Evolutionary conservation across 495 filamentous ascomycete genomes (phyloP).

Genomic region (Annulohypoxylon bovei): DNA sequence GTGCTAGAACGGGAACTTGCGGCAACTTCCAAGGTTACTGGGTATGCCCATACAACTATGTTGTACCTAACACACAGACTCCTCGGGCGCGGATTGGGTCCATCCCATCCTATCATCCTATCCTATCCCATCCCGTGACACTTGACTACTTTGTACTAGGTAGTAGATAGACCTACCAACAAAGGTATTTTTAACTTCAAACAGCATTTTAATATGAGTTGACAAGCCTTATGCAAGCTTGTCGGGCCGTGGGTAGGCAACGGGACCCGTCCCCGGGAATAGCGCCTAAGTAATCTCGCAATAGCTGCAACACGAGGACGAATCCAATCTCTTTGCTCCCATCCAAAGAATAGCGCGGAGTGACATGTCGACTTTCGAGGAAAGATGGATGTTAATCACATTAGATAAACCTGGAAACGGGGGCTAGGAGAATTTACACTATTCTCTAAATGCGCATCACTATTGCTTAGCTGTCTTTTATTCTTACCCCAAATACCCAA

Average conservation of each 20-base stretch:
- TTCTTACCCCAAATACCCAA: neutral
- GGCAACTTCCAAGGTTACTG: constrained; percentile 12
- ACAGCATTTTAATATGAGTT: constrained; percentile 17
- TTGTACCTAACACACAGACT: constrained; percentile 9
- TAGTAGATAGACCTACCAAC: neutral
- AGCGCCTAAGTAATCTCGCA: constrained; percentile 18
- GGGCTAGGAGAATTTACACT: constrained; percentile 6
- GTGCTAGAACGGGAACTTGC: constrained; percentile 32
- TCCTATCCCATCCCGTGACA: neutral
- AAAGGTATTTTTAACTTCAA: constrained; percentile 6
- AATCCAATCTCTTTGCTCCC: constrained; percentile 23
- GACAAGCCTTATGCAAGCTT: constrained; percentile 19
- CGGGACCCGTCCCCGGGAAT: constrained; percentile 21
- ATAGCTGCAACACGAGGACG: constrained; percentile 8
- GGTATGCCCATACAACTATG: neutral
- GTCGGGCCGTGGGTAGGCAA: constrained; percentile 8
- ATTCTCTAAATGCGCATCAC: neutral
- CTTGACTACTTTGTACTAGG: no score
- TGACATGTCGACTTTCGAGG: constrained; percentile 14
- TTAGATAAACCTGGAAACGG: neutral
- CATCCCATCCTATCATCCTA: neutral
- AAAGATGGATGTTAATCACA: neutral
- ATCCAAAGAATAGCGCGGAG: constrained; percentile 7
- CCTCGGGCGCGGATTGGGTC: constrained; percentile 3
- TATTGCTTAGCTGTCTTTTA: neutral